Percentiles rank a stretch among this genome's conserved stretches.
phyloP scores from a whole-genome alignment of 768 basidiomycete species.

The Termitomyces sp. region DNA sequence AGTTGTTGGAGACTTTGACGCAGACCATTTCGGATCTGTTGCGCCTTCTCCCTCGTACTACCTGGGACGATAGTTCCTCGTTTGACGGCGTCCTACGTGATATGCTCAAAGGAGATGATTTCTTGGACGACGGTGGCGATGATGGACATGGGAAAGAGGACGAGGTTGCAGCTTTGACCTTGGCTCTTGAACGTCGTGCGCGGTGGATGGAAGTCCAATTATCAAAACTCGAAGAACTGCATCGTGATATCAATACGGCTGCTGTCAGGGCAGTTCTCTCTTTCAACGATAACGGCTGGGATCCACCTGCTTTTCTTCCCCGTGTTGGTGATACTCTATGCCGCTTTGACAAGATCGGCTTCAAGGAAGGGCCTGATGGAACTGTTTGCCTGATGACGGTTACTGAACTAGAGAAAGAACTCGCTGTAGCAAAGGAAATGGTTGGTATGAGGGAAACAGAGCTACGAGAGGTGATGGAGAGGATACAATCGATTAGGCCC shows the following conservation, averaged over 20 bases:
- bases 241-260: conserved; percentile 86
- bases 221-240: conserved; percentile 82
- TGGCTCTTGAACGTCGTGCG: conserved; percentile 83
- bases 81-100: conserved; percentile 83
- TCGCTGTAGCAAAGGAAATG: conserved; percentile 64
- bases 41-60: conserved; percentile 79
- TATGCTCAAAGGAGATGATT: conserved; percentile 86
- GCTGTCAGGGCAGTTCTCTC: conserved; percentile 77
- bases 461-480: conserved; percentile 70
- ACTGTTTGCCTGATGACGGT: conserved; percentile 48
- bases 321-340: conserved; percentile 61
- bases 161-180: conserved; percentile 78
- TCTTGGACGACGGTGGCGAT: conserved; percentile 69
- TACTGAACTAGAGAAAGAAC: conserved; percentile 72
- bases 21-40: conserved; percentile 87
- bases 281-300: conserved; percentile 86
- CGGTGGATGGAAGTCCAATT: conserved; percentile 92
- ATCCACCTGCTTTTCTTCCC: conserved; percentile 61
- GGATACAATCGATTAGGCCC: conserved; percentile 51
- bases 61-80: conserved; percentile 87
- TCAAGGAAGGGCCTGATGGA: conserved; percentile 40
- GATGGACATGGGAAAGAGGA: conserved; percentile 66
- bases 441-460: conserved; percentile 70
- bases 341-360: conserved; percentile 63
- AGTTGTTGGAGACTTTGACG: conserved; percentile 80